Percentiles rank a stretch among this genome's conserved stretches.
Conservation (phyloP, 2,329 filamentous ascomycete species). For the Zymoseptoria crescenta region DNA sequence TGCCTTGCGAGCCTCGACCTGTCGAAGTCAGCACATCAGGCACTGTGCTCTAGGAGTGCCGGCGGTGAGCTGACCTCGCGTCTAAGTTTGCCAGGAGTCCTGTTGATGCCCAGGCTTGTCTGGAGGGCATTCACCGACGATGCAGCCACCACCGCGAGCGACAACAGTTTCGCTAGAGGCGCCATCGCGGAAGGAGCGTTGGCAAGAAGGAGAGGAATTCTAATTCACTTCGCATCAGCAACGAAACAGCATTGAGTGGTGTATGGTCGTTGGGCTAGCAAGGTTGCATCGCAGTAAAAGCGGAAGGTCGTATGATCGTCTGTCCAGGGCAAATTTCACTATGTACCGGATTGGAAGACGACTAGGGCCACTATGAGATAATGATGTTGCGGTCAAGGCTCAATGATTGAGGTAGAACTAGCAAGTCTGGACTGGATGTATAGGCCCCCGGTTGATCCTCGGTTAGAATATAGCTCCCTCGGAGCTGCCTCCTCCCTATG, state of each 20-base stretch:
- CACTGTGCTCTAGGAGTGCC: not conserved
- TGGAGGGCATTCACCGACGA: constrained; percentile 4
- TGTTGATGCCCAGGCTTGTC: constrained; percentile 2
- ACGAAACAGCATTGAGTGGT: not conserved
- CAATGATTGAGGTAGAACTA: too few species aligned
- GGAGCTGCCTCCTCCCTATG: too few species aligned
- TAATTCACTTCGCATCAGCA: not conserved
- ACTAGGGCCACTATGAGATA: too few species aligned
- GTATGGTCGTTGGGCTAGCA: not conserved
- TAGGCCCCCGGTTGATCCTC: too few species aligned
- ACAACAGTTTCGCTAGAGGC: not conserved
- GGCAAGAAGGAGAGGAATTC: not conserved
- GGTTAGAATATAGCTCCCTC: too few species aligned
- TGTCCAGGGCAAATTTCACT: not conserved
- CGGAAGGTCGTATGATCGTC: not conserved
- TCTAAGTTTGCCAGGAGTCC: not conserved
- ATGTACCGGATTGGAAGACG: too few species aligned
- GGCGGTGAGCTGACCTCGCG: not conserved
- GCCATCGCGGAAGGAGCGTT: not conserved
- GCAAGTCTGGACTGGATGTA: too few species aligned
- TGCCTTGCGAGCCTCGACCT: not conserved
- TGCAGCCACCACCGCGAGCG: constrained; percentile 3
- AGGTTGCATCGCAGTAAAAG: not conserved
- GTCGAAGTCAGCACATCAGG: not conserved
- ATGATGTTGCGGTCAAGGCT: too few species aligned